Base-by-base conservation (phyloP, 1,284 basidiomycete species). In the Papiliotrema nemorosa region DNA sequence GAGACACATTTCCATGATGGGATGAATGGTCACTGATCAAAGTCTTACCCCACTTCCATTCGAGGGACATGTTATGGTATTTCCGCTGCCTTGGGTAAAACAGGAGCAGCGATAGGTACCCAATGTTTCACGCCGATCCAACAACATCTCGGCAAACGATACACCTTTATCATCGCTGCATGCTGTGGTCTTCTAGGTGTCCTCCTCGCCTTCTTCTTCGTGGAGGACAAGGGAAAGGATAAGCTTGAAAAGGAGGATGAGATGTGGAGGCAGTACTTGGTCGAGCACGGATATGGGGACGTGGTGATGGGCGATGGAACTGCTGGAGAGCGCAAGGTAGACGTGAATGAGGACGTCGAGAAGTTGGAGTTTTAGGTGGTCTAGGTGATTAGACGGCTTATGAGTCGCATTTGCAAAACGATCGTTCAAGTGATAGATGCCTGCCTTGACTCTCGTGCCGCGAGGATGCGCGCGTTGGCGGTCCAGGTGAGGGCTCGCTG, bases 41-140 rank as follows among this genome's bases (percentile, higher is more conserved):
- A 5, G 20, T 84, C 82, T 5, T 86, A 81, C 66, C 80, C 84
- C 9, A 87, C 84, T 1, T 78, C 84, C 2, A 79, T 86, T 41
- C 78, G 84, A 47, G 86, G 84, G 5, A 84, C 84, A 4, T 83
- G 82, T 63, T 86, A 85, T 57, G 85, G 85, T 4, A 62, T 88
- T 44, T 69, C 66, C 5, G 72, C 85, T 10, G 85, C 85, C 0
- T 70, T 87, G 6, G 86, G 86, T 5, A 89, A 89, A 66, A 78
- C 82, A 0, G 87, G 87, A 5, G 87, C 86, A 6, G 87, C 84
- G 16, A 62, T 88, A 48, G 87, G 87, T 3, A 86, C 84, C 0
- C 84, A 89, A 66, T 84, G 79, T 1, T 88, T 88, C 70, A 85
- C 82, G 3, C 85, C 85, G 3, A 87, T 88, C 55, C 84, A 87